Base-by-base conservation (phyloP, 306 rosid genomes). In the Prunus mira region DNA sequence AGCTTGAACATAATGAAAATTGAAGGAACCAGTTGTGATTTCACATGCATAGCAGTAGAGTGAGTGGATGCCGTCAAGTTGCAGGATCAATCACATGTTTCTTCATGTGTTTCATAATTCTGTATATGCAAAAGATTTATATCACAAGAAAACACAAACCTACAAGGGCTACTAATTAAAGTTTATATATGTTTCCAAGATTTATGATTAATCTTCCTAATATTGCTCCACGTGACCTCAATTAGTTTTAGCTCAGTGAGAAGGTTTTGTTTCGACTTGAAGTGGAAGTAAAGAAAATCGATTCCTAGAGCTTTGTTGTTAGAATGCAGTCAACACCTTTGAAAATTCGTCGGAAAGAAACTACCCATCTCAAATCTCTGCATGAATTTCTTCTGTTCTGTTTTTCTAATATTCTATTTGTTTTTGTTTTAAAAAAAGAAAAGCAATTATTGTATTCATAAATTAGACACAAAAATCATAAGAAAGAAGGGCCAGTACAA, bases 71-170 rank as follows among this genome's bases (percentile, higher is more conserved):
- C 46, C 18, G 47, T 18, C 68, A 64, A 64, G 14, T 64, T 64
- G 47, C 24, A 18, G 13, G 24, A 64, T 64, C 68, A 32, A 15
- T 64, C 68, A 32, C 68, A 64, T 32, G 68, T 34, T 64, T 64
- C 47, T 64, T 64, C 47, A 32, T 17, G 46, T 64, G 46, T 9
- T 28, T 64, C 47, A 32, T 32, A 18, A 64, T 64, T 32, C 14
- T 28, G 7, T 63, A 38, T 5, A 18, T 64, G 12, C 22, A 30
- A 18, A 30, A 64, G 68, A 20, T 32, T 30, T 18, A 64, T 1
- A 64, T 32, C 68, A 64, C 47, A 64, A 64, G 68, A 32, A 61
- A 64, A 64, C 67, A 28, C 46, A 64, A 32, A 18, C 47, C 47
- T 30, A 64, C 22, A 38, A 15, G 28, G 46, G n/a, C 67, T 28